Percentiles rank a stretch among this genome's conserved stretches.
These are phyloP conservation scores for Yamadazyma trypodendri DNA, from an alignment of 1,139 yeast genomes.

Conservation along the genomic window DNA sequence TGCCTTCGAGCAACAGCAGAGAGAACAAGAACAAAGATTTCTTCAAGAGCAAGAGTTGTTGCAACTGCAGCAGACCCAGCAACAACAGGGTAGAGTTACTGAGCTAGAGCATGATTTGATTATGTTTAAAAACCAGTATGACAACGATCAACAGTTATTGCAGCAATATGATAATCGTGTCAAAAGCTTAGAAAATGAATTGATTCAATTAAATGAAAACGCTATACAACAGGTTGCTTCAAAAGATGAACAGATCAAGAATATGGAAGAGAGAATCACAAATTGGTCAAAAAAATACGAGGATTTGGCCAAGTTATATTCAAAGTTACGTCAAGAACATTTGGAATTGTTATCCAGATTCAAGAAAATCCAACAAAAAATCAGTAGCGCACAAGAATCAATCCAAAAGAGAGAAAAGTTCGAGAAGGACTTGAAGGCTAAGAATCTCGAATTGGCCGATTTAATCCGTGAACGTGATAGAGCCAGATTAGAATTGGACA, in stretches of 20 bases:
- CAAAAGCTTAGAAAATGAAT: constrained; percentile 75
- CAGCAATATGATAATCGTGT: constrained; percentile 89
- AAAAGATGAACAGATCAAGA: constrained; percentile 70
- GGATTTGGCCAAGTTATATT: constrained; percentile 82
- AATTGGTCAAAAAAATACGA: constrained; percentile 89
- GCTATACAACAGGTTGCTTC: constrained; percentile 74
- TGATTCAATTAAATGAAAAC: constrained; percentile 58
- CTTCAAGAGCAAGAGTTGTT: constrained; percentile 58
- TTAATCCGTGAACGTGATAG: constrained; percentile 87
- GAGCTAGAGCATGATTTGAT: constrained; percentile 81
- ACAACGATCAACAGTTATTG: constrained; percentile 78
- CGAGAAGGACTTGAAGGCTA: constrained; percentile 81
- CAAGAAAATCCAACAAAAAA: constrained; percentile 84
- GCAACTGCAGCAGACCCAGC: constrained; percentile 70
- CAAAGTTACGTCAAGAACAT: constrained; percentile 91
- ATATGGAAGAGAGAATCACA: constrained; percentile 71
- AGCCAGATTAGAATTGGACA: constrained; percentile 80
- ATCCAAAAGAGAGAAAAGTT: constrained; percentile 79
- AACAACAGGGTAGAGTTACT: constrained; percentile 75
- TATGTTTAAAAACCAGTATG: constrained; percentile 76
- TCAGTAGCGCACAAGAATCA: constrained; percentile 91
- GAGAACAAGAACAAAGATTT: constrained; percentile 55
- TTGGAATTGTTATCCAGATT: constrained; percentile 74
- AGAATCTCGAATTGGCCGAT: constrained; percentile 86
- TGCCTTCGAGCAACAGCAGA: constrained; percentile 68